These are phyloP conservation scores for Mucor plumbeus DNA, from an alignment of 371 early-diverging fungal genomes.

Conservation along the genomic window DNA sequence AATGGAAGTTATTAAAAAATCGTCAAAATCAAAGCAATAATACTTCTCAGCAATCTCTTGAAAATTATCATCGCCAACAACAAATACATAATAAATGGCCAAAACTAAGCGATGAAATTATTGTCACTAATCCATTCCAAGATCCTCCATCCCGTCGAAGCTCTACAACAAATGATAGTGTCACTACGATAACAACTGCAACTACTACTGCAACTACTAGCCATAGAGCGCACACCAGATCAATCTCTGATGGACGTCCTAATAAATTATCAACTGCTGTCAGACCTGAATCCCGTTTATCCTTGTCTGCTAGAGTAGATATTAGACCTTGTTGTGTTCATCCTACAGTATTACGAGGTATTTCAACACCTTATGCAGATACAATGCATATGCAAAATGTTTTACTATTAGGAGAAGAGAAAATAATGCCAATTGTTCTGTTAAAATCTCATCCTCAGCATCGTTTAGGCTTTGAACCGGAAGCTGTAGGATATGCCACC, in stretches of 20 bases:
- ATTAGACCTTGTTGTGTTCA: slow-evolving; percentile 51
- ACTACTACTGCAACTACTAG: not conserved
- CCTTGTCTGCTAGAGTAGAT: slow-evolving; percentile 31
- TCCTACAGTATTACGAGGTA: slow-evolving; percentile 50
- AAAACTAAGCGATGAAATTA: slow-evolving; percentile 48
- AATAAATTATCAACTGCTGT: slow-evolving; percentile 2
- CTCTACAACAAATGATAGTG: not conserved
- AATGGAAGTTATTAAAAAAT: slow-evolving; percentile 6
- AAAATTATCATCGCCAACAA: not conserved
- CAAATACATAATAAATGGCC: slow-evolving; percentile 25
- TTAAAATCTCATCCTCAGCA: slow-evolving; percentile 48
- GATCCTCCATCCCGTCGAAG: slow-evolving; percentile 23
- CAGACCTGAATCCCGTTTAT: slow-evolving; percentile 36
- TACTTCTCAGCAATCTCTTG: slow-evolving; percentile 7
- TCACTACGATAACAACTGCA: slow-evolving; percentile 11
- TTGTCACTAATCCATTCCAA: slow-evolving; percentile 21
- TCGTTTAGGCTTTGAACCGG: slow-evolving; percentile 54
- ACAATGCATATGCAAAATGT: slow-evolving; percentile 56
- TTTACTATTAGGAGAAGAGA: slow-evolving; percentile 52
- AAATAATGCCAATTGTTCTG: slow-evolving; percentile 41
- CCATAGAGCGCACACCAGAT: not conserved
- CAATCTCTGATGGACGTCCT: not conserved
- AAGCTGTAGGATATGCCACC: slow-evolving; percentile 49
- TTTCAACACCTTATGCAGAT: slow-evolving; percentile 39
- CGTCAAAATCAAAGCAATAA: not conserved